Evolutionary conservation across 2,329 filamentous ascomycete genomes (phyloP), one percentile per base, ranked within the genome.

Genomic region (Tolypocladium ovalisporum): DNA sequence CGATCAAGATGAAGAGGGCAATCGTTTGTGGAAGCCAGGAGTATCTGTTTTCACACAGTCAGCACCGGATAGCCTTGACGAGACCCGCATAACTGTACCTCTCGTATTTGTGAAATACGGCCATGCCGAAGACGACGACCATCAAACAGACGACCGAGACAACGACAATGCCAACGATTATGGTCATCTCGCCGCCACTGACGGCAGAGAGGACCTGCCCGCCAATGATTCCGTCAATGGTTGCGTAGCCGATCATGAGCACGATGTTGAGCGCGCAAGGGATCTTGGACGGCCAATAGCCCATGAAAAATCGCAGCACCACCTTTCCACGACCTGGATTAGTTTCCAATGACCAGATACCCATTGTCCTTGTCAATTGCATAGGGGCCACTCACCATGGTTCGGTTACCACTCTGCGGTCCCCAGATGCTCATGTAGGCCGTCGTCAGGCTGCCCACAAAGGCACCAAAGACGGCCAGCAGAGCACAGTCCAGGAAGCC

Each of bases 341-440:
- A 27, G 19, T 17, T 8, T 9, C 32, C 8, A 5, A 13, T 15
- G 10, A 32, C 9, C 29, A 34, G 29, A 2, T 2, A 4, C 19
- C 29, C 12, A n/a, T 13, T 4, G 10, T 3, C 40, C n/a, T 44
- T 3, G 10, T n/a, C 3, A n/a, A 27, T 19, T 34, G 27, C 19
- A 9, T 19, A 5, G 17, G 19, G 1, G 27, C 1, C 19, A 56
- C 63, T 56, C 22, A 70, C 86, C 85, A 92, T 90, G 67, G 91
- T 89, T 56, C 89, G 82, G 61, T 91, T 76, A 4, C 88, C 89
- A 62, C 90, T 90, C 10, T 75, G 74, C 3, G 89, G 85, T 3
- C 89, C 88, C 66, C 91, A 90, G 22, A 83, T 88, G 2, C 86
- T 88, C 76, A 91, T 91, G 72, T 86, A 90, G 66, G 83, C 87